Base-by-base conservation (phyloP, 2,329 filamentous ascomycete species). In the Didymella keratinophila region DNA sequence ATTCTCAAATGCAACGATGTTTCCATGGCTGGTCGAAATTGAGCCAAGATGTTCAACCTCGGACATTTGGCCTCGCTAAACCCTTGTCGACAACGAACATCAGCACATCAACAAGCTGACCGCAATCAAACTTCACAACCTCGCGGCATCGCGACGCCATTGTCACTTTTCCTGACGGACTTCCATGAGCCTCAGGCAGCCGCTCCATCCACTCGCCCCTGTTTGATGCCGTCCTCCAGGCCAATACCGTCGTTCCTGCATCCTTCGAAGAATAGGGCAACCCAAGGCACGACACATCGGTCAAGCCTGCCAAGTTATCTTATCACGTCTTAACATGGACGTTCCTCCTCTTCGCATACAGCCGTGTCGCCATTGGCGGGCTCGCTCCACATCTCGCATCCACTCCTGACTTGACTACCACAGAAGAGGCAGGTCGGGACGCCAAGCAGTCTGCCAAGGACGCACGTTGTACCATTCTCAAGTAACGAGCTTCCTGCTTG, bases 301-400 rank as follows among this genome's bases (percentile, higher is more conserved):
- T 48, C 43, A 67, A 69, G 66, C 60, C 50, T 60, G 65, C 67
- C 67, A 69, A 69, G 67, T 41, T 47, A 37, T 61, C 67, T 69
- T 69, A 69, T 67, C 67, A 67, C 57, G 63, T 64, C 67, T 69
- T 69, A 58, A 65, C 65, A 66, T 62, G 62, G 45, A 56, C 52
- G 42, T 52, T 60, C 54, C 55, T 56, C 50, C 58, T 49, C 62
- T 66, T 63, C 60, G 51, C 44, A 61, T 51, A 39, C 32, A 23
- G 43, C 34, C 34, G 39, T 34, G 32, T 50, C 37, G 36, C 45
- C n/a, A 68, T 67, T 68, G 65, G 65, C 39, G 34, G 52, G 43
- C 11, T 50, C 7, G 36, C 42, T 47, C 39, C 51, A 50, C 45
- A 52, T 27, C 41, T 57, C 58, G 54, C 60, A 54, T 61, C 52